Evolutionary conservation across 768 basidiomycete species (phyloP), one percentile per base, ranked within the genome.

Genomic region (Tylopilus rubrobrunneus): DNA sequence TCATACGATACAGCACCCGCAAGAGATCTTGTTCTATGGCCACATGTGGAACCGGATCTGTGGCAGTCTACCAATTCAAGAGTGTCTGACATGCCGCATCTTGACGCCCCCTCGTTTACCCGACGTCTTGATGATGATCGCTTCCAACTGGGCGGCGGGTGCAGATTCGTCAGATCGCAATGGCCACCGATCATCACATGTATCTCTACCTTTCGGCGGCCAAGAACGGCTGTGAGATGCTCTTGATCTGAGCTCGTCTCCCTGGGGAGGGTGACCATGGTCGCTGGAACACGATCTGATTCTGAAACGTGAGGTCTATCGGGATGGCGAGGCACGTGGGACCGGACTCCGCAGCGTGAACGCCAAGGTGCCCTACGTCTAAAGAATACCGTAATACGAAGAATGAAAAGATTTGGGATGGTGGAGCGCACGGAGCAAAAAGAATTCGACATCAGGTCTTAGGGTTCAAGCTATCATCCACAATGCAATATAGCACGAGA

Each of bases 191-290:
- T 27, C 23, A 19, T 19, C 19, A 19, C 19, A 19, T 19, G 19
- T 25, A 21, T 41, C 15, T 79, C 60, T 66, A 82, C 82, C 65
- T 85, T 82, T 43, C 82, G 82, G 44, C 83, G 31, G 21, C 41
- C 84, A 9, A 86, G 73, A 39, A 86, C 73, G 17, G 80, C 80
- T 42, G 82, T 84, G 59, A 2, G 80, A 79, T 60, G 85, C 81
- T 4, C 60, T 82, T 74, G 60, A 86, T 84, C 62, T 82, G 73
- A 63, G 83, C 34, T 43, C 42, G 25, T 53, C 39, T 47, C 57
- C 44, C 4, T 55, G 25, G 54, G 36, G 37, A 57, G 40, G 11
- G 29, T 31, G 31, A 5, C 14, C 14, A 14, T 34, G 46, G 19
- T 40, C 10, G 43, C 39, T 17, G 36, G 23, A 9, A 17, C 28